These are phyloP conservation scores for Ogataea hybrid DNA, from an alignment of 1,139 yeast species.

Conservation along the genomic window DNA sequence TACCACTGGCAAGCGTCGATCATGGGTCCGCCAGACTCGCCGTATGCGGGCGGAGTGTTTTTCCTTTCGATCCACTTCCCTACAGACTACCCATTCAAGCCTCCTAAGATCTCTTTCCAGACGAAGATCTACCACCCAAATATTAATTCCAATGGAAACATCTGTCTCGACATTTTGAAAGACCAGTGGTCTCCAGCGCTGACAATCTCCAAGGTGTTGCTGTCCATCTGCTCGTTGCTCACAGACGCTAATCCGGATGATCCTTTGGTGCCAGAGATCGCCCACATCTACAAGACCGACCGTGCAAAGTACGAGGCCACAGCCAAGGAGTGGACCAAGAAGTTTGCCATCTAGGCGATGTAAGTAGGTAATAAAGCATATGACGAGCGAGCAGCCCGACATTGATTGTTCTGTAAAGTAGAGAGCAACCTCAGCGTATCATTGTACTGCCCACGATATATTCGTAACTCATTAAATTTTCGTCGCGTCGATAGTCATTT, in stretches of 20 bases:
- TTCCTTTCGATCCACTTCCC: constrained; percentile 55
- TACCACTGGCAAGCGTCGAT: constrained; percentile 62
- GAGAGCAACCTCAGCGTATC: neutral
- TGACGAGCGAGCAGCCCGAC: constrained; percentile 5
- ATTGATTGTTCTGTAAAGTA: neutral
- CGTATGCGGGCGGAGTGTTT: constrained; percentile 55
- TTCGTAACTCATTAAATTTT: neutral
- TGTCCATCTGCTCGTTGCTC: constrained; percentile 56
- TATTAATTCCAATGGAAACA: constrained; percentile 63
- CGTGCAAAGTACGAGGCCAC: constrained; percentile 93
- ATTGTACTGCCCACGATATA: neutral
- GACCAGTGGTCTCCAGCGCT: constrained; percentile 74
- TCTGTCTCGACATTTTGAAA: constrained; percentile 50
- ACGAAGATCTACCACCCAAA: constrained; percentile 76
- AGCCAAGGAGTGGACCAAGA: constrained; percentile 98
- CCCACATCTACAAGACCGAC: constrained; percentile 94
- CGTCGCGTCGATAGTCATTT: constrained; percentile 12
- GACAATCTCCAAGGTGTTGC: constrained; percentile 57
- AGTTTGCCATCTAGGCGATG: constrained; percentile 73
- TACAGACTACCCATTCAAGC: constrained; percentile 57
- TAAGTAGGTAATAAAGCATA: constrained; percentile 12
- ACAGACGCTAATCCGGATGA: constrained; percentile 99
- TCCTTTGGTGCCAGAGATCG: constrained; percentile 98
- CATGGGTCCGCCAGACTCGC: constrained; percentile 61
- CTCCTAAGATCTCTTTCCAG: constrained; percentile 59